Evolutionary conservation across 805 yeast species (phyloP).

Genomic region (Myxozyma mucilagina): DNA sequence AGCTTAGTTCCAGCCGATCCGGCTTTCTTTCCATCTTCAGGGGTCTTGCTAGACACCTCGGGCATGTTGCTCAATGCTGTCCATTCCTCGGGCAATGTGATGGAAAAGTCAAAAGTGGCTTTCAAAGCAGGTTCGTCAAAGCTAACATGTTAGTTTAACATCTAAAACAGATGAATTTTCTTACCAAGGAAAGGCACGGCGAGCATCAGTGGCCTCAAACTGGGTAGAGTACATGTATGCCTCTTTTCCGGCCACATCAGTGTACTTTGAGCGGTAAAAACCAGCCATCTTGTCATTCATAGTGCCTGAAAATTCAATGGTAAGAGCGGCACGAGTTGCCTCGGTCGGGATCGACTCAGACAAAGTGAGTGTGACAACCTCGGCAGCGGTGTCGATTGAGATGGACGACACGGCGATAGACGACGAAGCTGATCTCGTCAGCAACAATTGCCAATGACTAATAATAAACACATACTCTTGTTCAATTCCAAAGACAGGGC

Average conservation of each 20-base stretch:
- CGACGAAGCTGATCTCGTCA: slow-evolving; percentile 20
- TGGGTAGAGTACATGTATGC: slow-evolving; percentile 80
- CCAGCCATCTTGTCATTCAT: slow-evolving; percentile 73
- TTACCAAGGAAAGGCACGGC: slow-evolving; percentile 77
- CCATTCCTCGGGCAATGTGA: slow-evolving; percentile 47
- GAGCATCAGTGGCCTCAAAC: slow-evolving; percentile 83
- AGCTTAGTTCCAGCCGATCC: slow-evolving; percentile 65
- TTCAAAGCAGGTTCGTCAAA: slow-evolving; percentile 82
- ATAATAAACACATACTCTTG: slow-evolving; percentile 19
- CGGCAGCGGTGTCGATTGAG: slow-evolving; percentile 50
- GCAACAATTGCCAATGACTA: not conserved
- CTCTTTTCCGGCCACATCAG: slow-evolving; percentile 57
- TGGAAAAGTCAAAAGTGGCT: slow-evolving; percentile 66
- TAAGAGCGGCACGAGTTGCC: slow-evolving; percentile 46
- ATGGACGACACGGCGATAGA: slow-evolving; percentile 38
- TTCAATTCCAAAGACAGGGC: slow-evolving; percentile 21
- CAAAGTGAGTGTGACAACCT: slow-evolving; percentile 60
- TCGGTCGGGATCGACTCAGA: slow-evolving; percentile 42
- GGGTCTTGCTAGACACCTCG: slow-evolving; percentile 67
- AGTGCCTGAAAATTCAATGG: slow-evolving; percentile 55
- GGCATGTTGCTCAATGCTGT: slow-evolving; percentile 46
- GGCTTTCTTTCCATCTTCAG: slow-evolving; percentile 45
- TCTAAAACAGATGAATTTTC: not conserved
- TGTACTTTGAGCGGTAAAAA: slow-evolving; percentile 52
- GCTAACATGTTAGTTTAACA: slow-evolving; percentile 10